Evolutionary conservation across 768 basidiomycete genomes (phyloP), one percentile per base, ranked within the genome.

Genomic region (Russula lepida): DNA sequence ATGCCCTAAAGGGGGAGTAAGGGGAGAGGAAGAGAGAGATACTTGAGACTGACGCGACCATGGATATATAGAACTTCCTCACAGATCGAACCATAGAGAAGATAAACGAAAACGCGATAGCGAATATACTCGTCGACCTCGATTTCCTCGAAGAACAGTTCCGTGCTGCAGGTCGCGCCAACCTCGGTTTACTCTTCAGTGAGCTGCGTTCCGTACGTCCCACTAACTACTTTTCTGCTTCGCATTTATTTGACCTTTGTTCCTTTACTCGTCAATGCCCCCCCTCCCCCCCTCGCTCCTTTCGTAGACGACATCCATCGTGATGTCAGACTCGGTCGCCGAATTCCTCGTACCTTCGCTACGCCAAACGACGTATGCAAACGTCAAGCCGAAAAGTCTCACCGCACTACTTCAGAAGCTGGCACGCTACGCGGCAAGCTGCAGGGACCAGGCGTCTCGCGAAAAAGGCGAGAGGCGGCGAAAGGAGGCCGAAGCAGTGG

Each of bases 71-170:
- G 92, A 82, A 84, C 60, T 90, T 92, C 72, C 72, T 94, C 69
- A 81, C 83, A 23, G 89, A 90, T 11, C 79, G 85, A 4, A 86
- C 87, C 60, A 81, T 93, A 27, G 74, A 78, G 8, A 80, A 80
- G 75, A 82, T 95, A 77, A 98, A 95, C 68, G 93, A 98, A 68
- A 87, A 89, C 68, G 93, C 90, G 1, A 79, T 97, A 46, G 83
- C 86, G 33, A 95, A 95, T 66, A 80, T 98, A 52, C 76, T 89
- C 56, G 82, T 88, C 50, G 95, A 98, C 70, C 81, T 94, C 62
- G 84, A 86, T 60, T 97, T 95, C 72, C 78, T 98, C 56, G 92
- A 95, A 64, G 83, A 84, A n/a, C 89, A 93, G 67, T 81, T 95
- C 65, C 84, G 83, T 67, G 77, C 84, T 48, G 85, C 88, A 56